Evolutionary conservation across 768 basidiomycete genomes (phyloP).

Genomic region (Tylopilus felleus): DNA sequence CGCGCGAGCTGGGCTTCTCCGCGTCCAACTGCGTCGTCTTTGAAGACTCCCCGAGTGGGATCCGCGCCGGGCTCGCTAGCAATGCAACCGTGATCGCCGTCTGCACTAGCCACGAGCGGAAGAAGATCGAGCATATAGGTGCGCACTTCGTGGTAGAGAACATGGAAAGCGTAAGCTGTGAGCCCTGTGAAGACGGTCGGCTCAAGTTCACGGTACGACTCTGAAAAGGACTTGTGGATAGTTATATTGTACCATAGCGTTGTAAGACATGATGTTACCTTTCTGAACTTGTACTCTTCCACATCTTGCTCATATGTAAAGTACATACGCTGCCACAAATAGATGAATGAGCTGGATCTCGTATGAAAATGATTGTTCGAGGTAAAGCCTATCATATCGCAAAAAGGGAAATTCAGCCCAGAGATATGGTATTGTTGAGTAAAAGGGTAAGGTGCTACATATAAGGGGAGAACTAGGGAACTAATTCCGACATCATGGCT

Average conservation of each 20-base stretch:
- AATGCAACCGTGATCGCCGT: constrained; percentile 72
- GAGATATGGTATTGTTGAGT: not conserved
- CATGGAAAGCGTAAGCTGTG: constrained; percentile 48
- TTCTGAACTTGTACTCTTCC: not conserved
- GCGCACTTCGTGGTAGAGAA: constrained; percentile 56
- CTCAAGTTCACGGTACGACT: constrained; percentile 44
- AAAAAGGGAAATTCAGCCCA: not conserved
- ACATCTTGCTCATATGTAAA: not conserved
- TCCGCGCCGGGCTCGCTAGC: constrained; percentile 66
- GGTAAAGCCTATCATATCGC: not conserved
- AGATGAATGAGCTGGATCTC: not conserved
- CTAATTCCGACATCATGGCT: not conserved
- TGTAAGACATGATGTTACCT: not conserved
- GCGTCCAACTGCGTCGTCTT: constrained; percentile 69
- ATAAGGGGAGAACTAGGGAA: not conserved
- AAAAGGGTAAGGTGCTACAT: not conserved
- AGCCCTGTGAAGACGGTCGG: constrained; percentile 37
- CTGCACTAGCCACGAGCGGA: constrained; percentile 66
- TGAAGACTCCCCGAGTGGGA: constrained; percentile 68
- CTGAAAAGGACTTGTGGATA: constrained; percentile 1
- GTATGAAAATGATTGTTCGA: not conserved
- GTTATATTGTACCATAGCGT: not conserved
- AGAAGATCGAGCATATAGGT: constrained; percentile 51
- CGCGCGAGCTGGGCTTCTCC: constrained; percentile 52
- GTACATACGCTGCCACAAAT: not conserved